Conservation (phyloP, 148 eudicot species). For the Spergularia marina region DNA sequence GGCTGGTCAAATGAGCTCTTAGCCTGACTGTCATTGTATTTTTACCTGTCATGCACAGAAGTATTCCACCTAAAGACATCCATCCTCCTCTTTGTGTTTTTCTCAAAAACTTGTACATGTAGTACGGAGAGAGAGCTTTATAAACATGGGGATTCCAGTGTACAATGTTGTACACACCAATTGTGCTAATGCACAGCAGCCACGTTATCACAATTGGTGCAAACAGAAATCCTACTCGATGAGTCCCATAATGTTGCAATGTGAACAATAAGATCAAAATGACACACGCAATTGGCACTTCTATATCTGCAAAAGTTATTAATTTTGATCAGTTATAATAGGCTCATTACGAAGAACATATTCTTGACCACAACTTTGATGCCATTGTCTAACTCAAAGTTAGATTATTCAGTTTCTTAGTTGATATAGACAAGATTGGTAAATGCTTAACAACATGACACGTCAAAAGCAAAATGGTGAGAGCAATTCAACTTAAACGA, state of each 20-base stretch:
- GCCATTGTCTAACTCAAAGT: not conserved
- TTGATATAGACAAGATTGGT: not conserved
- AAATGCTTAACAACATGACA: too few species aligned
- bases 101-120: slow-evolving; percentile 59
- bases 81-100: slow-evolving; percentile 45
- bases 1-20: not conserved
- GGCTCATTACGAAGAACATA: not conserved
- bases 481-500: too few species aligned
- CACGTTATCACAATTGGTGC: slow-evolving; percentile 77
- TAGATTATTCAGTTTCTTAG: not conserved
- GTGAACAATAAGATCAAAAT: slow-evolving; percentile 65
- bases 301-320: slow-evolving; percentile 45
- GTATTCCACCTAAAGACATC: slow-evolving; percentile 67
- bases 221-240: slow-evolving; percentile 67
- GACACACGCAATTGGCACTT: slow-evolving; percentile 59
- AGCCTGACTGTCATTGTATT: not conserved
- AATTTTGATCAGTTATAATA: not conserved
- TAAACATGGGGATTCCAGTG: slow-evolving; percentile 49
- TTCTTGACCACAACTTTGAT: not conserved
- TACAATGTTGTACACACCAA: slow-evolving; percentile 73
- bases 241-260: slow-evolving; percentile 74
- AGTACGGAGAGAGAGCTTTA: slow-evolving; percentile 66
- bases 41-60: slow-evolving; percentile 76
- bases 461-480: too few species aligned
- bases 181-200: slow-evolving; percentile 61